Evolutionary conservation across 257 asterid species (phyloP).

Genomic region (Fraxinus americana): DNA sequence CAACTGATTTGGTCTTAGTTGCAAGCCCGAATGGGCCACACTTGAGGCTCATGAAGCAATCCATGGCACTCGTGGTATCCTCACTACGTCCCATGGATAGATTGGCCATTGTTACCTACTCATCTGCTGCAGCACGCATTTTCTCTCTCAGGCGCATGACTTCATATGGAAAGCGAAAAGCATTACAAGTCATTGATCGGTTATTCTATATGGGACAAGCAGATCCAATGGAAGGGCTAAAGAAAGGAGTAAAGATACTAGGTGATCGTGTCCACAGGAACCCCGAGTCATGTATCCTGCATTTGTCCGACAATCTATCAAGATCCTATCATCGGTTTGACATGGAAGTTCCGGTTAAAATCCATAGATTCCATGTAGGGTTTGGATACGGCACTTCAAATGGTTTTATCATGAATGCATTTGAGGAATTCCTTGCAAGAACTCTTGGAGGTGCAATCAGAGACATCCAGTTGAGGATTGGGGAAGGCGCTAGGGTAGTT

Average conservation of each 20-base stretch:
- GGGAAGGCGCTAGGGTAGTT: conserved; percentile 49
- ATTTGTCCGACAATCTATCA: conserved; percentile 64
- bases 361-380: conserved; percentile 69
- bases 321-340: conserved; percentile 58
- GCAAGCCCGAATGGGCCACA: conserved; percentile 90
- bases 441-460: conserved; percentile 72
- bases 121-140: conserved; percentile 79
- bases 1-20: conserved; percentile 77
- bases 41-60: conserved; percentile 84
- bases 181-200: conserved; percentile 76
- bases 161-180: conserved; percentile 67
- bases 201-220: conserved; percentile 76
- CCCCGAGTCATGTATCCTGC: conserved; percentile 64
- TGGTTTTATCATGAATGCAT: conserved; percentile 74
- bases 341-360: conserved; percentile 41
- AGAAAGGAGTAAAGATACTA: conserved; percentile 80
- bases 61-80: conserved; percentile 80
- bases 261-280: conserved; percentile 75
- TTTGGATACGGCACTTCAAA: conserved; percentile 63
- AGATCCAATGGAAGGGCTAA: conserved; percentile 78
- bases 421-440: conserved; percentile 75
- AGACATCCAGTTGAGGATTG: conserved; percentile 66
- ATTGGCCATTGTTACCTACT: conserved; percentile 74
- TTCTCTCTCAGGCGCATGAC: conserved; percentile 90
- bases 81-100: conserved; percentile 76